Evolutionary conservation across 75 land plant species (phyloP).

Genomic region (Selaginella tamariscina): DNA sequence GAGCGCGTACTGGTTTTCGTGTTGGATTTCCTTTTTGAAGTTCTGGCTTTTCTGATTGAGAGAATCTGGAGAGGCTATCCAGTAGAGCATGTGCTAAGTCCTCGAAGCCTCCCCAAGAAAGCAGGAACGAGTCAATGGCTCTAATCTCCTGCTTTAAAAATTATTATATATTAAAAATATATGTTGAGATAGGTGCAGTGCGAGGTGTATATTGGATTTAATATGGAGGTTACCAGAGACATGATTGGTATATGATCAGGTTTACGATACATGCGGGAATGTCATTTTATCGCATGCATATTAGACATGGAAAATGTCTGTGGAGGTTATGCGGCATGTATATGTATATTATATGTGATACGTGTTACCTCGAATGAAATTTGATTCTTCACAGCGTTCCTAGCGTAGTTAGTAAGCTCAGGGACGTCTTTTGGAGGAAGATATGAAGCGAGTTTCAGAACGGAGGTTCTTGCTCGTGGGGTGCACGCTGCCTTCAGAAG

Average conservation of each 20-base stretch:
- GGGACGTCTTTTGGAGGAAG: conserved; percentile 35
- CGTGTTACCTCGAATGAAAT: too few species aligned
- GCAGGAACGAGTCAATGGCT: conserved; percentile 51
- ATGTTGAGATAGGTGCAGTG: too few species aligned
- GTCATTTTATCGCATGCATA: conserved; percentile 40
- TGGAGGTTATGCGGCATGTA: conserved; percentile 28
- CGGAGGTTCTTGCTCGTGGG: conserved; percentile 28
- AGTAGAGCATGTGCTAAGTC: conserved; percentile 34
- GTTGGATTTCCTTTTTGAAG: background rate
- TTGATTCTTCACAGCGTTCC: conserved; percentile 25
- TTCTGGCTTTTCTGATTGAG: background rate
- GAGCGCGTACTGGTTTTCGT: background rate
- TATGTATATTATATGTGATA: too few species aligned
- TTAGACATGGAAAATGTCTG: conserved; percentile 23
- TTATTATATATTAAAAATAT: too few species aligned
- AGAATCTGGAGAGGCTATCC: background rate
- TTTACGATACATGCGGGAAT: too few species aligned
- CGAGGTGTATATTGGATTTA: too few species aligned
- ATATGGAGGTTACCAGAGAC: too few species aligned
- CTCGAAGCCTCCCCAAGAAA: conserved; percentile 48
- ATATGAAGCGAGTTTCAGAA: conserved; percentile 41
- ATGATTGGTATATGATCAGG: too few species aligned
- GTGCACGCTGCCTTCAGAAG: conserved; percentile 35
- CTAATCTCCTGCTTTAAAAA: too few species aligned
- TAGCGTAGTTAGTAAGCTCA: conserved; percentile 37